Conservation (phyloP, 352 stramenopile genomes). For the Pythium folliculosum region DNA sequence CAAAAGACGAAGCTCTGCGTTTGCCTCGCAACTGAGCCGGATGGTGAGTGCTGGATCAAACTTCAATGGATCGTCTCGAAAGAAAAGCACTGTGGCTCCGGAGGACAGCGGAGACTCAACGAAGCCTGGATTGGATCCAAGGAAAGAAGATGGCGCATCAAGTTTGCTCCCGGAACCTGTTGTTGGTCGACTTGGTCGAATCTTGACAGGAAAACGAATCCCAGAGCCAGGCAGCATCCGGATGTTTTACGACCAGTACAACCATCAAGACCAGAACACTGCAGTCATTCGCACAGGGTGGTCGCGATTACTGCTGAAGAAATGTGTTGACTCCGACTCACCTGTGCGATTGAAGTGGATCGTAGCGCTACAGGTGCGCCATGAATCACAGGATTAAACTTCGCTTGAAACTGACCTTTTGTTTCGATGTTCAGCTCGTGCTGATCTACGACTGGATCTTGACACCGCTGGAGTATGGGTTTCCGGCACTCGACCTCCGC, state of each 20-base stretch:
- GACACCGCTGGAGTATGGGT: constrained; percentile 54
- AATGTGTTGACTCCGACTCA: constrained; percentile 10
- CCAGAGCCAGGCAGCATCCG: background rate
- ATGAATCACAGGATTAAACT: too few relatives aligned
- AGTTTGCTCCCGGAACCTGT: background rate
- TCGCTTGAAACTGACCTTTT: too few relatives aligned
- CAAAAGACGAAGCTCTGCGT: constrained; percentile 14
- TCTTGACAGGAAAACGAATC: constrained; percentile 9
- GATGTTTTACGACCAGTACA: constrained; percentile 27
- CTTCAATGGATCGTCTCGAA: background rate
- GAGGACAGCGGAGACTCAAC: background rate
- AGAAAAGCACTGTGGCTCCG: constrained; percentile 5
- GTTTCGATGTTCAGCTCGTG: too few relatives aligned
- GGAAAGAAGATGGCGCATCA: background rate
- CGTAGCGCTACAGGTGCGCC: constrained; percentile 19
- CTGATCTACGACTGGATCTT: constrained; percentile 53
- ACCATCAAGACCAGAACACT: background rate
- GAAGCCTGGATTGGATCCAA: background rate
- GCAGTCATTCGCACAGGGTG: background rate
- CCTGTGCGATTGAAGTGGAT: background rate
- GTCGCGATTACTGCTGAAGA: constrained; percentile 12
- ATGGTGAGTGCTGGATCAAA: constrained; percentile 8
- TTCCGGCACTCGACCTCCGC: constrained; percentile 40
- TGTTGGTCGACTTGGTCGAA: constrained; percentile 8
- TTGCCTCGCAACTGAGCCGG: constrained; percentile 20